A percentile compares a stretch with the other conserved stretches of the same genome.
These are phyloP conservation scores for Filobasidium wieringae DNA, from an alignment of 768 basidiomycete genomes.

Conservation along the genomic window DNA sequence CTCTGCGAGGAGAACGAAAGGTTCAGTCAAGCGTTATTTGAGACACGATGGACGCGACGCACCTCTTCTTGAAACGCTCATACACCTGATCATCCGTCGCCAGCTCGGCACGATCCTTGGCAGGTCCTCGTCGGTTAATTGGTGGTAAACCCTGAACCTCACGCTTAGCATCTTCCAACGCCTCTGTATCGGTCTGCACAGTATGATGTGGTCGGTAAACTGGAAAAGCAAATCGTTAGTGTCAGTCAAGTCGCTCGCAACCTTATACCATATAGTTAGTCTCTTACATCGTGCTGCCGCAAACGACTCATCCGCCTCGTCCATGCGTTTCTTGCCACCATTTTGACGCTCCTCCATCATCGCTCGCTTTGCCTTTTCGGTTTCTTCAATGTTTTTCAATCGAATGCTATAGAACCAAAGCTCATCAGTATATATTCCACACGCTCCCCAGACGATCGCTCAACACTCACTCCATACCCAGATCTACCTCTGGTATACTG, in stretches of 20 bases:
- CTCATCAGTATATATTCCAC: neutral
- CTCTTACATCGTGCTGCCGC: slow-evolving; percentile 72
- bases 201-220: slow-evolving; percentile 76
- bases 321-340: slow-evolving; percentile 15
- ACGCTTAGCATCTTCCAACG: slow-evolving; percentile 72
- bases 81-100: slow-evolving; percentile 83
- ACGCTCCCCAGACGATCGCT: too few species aligned
- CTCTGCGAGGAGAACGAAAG: too few species aligned
- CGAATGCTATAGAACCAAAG: too few species aligned
- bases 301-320: slow-evolving; percentile 64
- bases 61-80: slow-evolving; percentile 89
- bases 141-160: slow-evolving; percentile 69
- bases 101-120: slow-evolving; percentile 53
- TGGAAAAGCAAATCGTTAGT: slow-evolving; percentile 29
- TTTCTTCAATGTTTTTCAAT: slow-evolving; percentile 90
- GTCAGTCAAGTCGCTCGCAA: neutral
- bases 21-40: too few species aligned
- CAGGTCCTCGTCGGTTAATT: slow-evolving; percentile 38
- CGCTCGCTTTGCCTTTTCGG: slow-evolving; percentile 84
- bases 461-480: slow-evolving; percentile 86
- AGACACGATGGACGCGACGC: too few species aligned
- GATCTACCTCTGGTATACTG: slow-evolving; percentile 92
- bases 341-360: slow-evolving; percentile 48
- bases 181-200: slow-evolving; percentile 72
- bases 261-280: too few species aligned